phyloP scores from a whole-genome alignment of 768 basidiomycete genomes.

The Kockovaella imperatae region DNA sequence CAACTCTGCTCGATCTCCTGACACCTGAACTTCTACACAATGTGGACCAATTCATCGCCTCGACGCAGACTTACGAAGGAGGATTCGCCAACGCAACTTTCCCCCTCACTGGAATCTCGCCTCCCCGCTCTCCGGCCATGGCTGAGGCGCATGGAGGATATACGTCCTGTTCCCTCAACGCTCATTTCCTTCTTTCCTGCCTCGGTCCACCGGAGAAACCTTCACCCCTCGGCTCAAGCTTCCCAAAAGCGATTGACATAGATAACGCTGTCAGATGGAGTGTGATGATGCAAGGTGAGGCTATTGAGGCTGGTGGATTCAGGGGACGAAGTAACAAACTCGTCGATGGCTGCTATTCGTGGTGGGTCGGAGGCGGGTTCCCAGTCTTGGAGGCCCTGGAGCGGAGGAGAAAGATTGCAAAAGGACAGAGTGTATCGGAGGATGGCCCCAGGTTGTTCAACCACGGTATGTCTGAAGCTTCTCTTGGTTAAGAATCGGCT shows the following conservation, averaged over 20 bases:
- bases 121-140: constrained; percentile 45
- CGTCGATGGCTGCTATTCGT: constrained; percentile 99
- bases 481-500: too few species aligned
- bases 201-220: constrained; percentile 6
- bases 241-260: constrained; percentile 53
- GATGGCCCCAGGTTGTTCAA: not conserved
- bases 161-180: constrained; percentile 83
- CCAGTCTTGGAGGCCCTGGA: constrained; percentile 58
- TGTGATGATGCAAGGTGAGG: constrained; percentile 72
- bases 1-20: constrained; percentile 72
- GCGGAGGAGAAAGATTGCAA: constrained; percentile 11
- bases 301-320: constrained; percentile 84
- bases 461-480: too few species aligned
- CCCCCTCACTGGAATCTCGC: constrained; percentile 51
- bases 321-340: constrained; percentile 90
- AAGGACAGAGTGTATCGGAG: not conserved
- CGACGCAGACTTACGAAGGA: constrained; percentile 94
- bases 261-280: constrained; percentile 67
- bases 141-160: constrained; percentile 98
- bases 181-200: constrained; percentile 66
- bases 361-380: constrained; percentile 95
- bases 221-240: constrained; percentile 12
- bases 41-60: constrained; percentile 66
- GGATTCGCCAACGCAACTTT: constrained; percentile 78
- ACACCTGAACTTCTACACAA: constrained; percentile 78